phyloP scores from a whole-genome alignment of 371 early-diverging fungal species.

The Mucor mucedo region DNA sequence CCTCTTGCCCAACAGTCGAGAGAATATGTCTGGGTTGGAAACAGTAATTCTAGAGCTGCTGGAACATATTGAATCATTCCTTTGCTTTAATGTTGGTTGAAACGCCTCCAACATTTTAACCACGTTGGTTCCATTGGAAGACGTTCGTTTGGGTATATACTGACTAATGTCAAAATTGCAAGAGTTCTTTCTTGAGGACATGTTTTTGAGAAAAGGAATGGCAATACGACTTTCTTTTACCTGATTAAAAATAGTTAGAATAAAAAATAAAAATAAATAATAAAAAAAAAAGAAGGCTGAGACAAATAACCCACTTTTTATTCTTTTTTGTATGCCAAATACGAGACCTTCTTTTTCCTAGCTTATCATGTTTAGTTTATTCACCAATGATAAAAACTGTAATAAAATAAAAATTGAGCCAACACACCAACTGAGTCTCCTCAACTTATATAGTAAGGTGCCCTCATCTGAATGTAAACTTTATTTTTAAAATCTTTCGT shows the following conservation, averaged over 20 bases:
- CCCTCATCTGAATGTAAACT: no score
- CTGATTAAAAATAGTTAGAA: neutral
- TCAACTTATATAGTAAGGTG: no score
- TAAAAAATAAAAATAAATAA: neutral
- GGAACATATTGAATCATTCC: neutral
- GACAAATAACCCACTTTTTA: neutral
- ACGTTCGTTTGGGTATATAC: slow-evolving; percentile 38
- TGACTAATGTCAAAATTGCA: slow-evolving; percentile 27
- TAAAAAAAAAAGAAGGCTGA: neutral
- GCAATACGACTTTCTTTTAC: slow-evolving; percentile 16
- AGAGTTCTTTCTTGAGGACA: slow-evolving; percentile 2
- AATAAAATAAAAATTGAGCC: slow-evolving; percentile 2
- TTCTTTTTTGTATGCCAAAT: slow-evolving; percentile 21
- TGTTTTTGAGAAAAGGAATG: slow-evolving; percentile 15
- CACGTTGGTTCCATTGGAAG: slow-evolving; percentile 27
- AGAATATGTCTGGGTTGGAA: slow-evolving; percentile 23
- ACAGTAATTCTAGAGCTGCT: slow-evolving; percentile 25
- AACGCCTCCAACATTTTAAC: slow-evolving; percentile 27
- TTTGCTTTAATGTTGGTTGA: slow-evolving; percentile 15
- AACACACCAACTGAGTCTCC: no score
- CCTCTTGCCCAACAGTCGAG: slow-evolving; percentile 27
- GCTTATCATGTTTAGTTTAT: slow-evolving; percentile 6
- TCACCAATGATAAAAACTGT: slow-evolving; percentile 22
- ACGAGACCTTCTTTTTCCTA: slow-evolving; percentile 22
- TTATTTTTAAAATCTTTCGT: no score